Evolutionary conservation across 257 asterid species (phyloP).

Genomic region (Datura wrightii): DNA sequence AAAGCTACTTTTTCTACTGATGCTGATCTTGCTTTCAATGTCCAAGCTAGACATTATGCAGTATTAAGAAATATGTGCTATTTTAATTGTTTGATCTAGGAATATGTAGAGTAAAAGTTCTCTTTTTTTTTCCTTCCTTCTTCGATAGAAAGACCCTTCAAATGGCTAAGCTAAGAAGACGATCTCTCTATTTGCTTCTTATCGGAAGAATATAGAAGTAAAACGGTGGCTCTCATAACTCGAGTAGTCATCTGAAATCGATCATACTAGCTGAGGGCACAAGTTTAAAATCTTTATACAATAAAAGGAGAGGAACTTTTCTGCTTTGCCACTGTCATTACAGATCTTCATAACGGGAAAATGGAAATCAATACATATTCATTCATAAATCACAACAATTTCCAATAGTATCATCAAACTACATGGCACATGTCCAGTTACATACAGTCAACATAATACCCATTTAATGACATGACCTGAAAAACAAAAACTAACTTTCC

Average conservation of each 20-base stretch:
- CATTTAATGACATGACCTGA: neutral
- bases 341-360: neutral
- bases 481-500: neutral
- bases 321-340: neutral
- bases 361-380: neutral
- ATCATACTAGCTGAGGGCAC: neutral
- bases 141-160: neutral
- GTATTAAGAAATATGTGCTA: neutral
- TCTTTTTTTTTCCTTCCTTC: neutral
- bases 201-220: neutral
- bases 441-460: neutral
- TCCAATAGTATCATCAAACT: neutral
- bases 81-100: constrained; percentile 5
- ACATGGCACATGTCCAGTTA: neutral
- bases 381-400: neutral
- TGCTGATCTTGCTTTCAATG: neutral
- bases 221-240: neutral
- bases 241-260: constrained; percentile 21
- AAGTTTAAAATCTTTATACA: neutral
- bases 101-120: neutral
- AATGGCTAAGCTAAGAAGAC: neutral
- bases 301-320: neutral
- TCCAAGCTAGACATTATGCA: constrained; percentile 8
- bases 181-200: neutral
- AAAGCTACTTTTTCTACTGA: neutral